Evolutionary conservation across 169 alveolate genomes (phyloP).

Genomic region (Plasmodium gonderi): DNA sequence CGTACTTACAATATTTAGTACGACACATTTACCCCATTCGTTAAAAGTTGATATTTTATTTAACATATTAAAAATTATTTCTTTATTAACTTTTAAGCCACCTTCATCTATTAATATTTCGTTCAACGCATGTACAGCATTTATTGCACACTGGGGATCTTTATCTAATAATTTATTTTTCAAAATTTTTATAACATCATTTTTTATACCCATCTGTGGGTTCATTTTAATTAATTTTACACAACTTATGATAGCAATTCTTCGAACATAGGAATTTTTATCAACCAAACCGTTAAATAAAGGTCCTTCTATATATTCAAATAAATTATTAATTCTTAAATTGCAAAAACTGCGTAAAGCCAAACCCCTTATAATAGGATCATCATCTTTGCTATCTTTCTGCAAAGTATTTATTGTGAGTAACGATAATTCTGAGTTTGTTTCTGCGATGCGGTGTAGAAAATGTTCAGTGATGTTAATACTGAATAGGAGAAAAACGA

Average conservation of each 20-base stretch:
- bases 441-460: constrained; percentile 85
- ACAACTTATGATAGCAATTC: constrained; percentile 96
- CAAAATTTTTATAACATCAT: constrained; percentile 69
- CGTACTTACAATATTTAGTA: constrained; percentile 92
- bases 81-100: constrained; percentile 91
- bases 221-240: constrained; percentile 67
- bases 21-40: constrained; percentile 98
- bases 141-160: constrained; percentile 91
- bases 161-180: constrained; percentile 86
- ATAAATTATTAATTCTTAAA: constrained; percentile 87
- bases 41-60: constrained; percentile 86
- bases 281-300: constrained; percentile 90
- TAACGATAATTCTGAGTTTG: constrained; percentile 96
- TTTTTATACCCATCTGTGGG: constrained; percentile 56
- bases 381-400: constrained; percentile 96
- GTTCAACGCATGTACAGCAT: constrained; percentile 93
- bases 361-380: constrained; percentile 97
- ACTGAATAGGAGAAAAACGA: neutral
- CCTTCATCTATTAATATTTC: constrained; percentile 95
- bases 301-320: constrained; percentile 73
- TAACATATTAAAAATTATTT: constrained; percentile 89
- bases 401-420: constrained; percentile 97
- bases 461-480: neutral
- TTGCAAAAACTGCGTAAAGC: constrained; percentile 97
- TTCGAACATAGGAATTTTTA: constrained; percentile 96